Base-by-base conservation (phyloP, 345 rosid species). In the Citrus maxima region DNA sequence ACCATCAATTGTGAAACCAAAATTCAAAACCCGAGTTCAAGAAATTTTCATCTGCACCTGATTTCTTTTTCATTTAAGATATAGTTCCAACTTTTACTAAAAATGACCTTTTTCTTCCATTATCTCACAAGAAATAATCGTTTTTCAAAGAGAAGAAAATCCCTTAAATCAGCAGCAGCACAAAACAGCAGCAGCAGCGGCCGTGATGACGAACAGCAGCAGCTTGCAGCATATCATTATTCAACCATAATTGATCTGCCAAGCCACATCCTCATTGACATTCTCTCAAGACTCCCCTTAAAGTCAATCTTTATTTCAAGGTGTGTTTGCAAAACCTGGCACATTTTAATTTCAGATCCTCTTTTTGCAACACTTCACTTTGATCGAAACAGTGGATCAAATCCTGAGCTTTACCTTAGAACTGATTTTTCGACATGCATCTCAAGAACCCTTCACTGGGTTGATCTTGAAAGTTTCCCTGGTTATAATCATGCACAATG, bases 281-380 rank as follows among this genome's bases (percentile, higher is more conserved):
- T 46, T 30, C 80, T 78, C 12, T 67, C 75, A 14, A 70, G 51
- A 27, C 78, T 79, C 34, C 60, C 85, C 18, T 12, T 79, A 13
- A 76, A 83, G 22, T 16, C 56, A 9, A 66, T 83, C 22, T 27
- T 61, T 6, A 10, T 51, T 34, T 77, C 76, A 69, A 82, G 75
- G 77, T 74, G 84, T 54, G 78, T 77, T 12, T 82, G 79, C 25
- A 60, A 74, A 68, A 46, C 67, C 63, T 78, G 65, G 78, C 16
- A 38, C 72, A 28, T n/a, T 27, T 19, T 69, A 22, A 74, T 79
- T 32, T 77, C 77, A 3, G 54, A 70, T 38, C 69, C 80, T 55
- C 42, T 28, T 58, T 82, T 82, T 78, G 46, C 80, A n/a, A 63
- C 22, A 6, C 62, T 46, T 2, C 51, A 68, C 14, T 58, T 10